Conservation (phyloP, 345 rosid genomes). For the Stellera chamaejasme region DNA sequence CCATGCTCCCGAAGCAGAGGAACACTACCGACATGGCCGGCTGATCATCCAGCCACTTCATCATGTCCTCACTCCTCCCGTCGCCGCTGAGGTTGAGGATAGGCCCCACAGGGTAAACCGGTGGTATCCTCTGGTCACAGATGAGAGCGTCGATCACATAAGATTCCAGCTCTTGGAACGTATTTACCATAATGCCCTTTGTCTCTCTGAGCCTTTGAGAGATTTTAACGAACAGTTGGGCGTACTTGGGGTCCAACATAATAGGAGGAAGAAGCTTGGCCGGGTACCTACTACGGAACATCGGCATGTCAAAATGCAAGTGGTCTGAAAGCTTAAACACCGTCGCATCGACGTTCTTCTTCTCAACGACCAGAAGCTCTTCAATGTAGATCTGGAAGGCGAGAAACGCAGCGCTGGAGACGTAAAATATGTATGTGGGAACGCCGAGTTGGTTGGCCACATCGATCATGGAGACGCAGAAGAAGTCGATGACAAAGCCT, state of each 20-base stretch:
- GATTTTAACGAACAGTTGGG: neutral
- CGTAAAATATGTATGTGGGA: neutral
- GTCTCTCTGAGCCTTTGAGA: neutral
- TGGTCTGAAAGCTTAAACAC: neutral
- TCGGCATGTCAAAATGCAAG: neutral
- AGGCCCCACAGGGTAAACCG: neutral
- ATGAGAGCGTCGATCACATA: neutral
- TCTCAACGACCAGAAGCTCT: too few species aligned
- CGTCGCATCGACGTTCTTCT: neutral
- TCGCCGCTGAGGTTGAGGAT: neutral
- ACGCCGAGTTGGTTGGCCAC: neutral
- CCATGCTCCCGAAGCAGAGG: constrained; percentile 19
- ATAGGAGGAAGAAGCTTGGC: neutral
- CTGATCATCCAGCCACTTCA: constrained; percentile 12
- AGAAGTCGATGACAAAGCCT: neutral
- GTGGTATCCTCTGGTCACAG: neutral
- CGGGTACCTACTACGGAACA: neutral
- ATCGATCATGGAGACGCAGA: neutral
- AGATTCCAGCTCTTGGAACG: neutral
- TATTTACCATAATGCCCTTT: neutral
- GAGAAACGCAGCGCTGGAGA: neutral
- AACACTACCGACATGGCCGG: constrained; percentile 15
- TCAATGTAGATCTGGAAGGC: neutral
- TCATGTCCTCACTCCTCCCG: neutral
- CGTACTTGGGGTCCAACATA: neutral